Conservation (phyloP, 2,329 filamentous ascomycete genomes). For the Huntiella moniliformis region DNA sequence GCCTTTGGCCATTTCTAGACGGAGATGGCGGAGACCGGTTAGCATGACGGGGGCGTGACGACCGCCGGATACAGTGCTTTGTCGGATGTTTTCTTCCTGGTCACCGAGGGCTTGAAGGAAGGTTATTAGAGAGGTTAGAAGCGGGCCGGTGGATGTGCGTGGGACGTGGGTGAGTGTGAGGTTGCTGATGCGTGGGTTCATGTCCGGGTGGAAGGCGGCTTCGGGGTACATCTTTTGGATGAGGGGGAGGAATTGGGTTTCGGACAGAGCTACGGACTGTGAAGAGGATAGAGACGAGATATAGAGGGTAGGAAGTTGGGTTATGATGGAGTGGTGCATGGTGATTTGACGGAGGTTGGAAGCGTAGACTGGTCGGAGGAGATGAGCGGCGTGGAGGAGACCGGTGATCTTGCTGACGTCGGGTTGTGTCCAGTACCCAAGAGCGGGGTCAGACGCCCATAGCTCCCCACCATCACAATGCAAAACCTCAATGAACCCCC, state of each 20-base stretch:
- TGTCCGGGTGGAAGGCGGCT: constrained; percentile 31
- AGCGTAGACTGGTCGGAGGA: constrained; percentile 33
- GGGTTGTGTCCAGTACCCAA: constrained; percentile 18
- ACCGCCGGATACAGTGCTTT: constrained; percentile 14
- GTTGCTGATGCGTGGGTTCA: constrained; percentile 34
- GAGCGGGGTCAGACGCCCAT: background rate
- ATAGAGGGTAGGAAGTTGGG: constrained; percentile 29
- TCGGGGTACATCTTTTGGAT: constrained; percentile 26
- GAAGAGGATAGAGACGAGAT: constrained; percentile 8
- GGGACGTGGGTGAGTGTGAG: constrained; percentile 37
- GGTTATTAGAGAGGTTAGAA: constrained; percentile 27
- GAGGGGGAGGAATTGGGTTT: constrained; percentile 25
- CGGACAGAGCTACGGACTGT: constrained; percentile 22
- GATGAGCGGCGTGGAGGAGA: constrained; percentile 25
- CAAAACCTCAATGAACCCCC: constrained; percentile 32
- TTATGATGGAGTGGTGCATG: constrained; percentile 42
- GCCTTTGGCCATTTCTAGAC: constrained; percentile 35
- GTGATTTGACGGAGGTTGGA: constrained; percentile 33
- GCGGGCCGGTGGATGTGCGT: constrained; percentile 29
- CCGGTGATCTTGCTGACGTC: constrained; percentile 17
- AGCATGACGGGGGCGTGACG: constrained; percentile 26
- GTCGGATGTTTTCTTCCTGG: constrained; percentile 30
- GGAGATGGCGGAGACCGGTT: constrained; percentile 32
- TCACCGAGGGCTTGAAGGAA: constrained; percentile 28
- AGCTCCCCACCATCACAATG: constrained; percentile 13